A percentile compares a stretch with the other conserved stretches of the same genome.
Evolutionary conservation across 345 rosid species (phyloP).

Genomic region (Xanthoceras sorbifolium): DNA sequence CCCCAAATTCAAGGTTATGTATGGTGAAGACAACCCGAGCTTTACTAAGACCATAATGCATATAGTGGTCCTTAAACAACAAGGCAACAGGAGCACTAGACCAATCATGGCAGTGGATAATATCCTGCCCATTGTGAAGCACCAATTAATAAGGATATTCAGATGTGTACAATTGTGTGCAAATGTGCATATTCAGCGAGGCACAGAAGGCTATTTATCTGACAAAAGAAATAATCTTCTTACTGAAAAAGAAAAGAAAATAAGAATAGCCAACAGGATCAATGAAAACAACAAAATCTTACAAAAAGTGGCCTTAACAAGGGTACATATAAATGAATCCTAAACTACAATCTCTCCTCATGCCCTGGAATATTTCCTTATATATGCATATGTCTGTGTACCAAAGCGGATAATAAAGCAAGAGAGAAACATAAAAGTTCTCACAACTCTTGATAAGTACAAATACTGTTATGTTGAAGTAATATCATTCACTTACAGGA

Average conservation of each 20-base stretch:
- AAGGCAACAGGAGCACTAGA: constrained; percentile 89
- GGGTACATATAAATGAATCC: background rate
- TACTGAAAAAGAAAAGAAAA: background rate
- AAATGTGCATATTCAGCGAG: background rate
- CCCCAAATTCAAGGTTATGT: constrained; percentile 93
- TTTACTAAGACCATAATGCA: constrained; percentile 76
- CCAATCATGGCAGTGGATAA: constrained; percentile 98
- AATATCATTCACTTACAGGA: constrained; percentile 56
- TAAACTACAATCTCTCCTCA: background rate
- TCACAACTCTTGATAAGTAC: background rate
- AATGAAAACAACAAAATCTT: background rate
- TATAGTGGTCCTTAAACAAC: constrained; percentile 81
- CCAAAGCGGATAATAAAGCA: background rate
- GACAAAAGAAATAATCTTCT: background rate
- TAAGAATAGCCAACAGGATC: background rate
- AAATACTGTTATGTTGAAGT: background rate
- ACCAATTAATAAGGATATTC: background rate
- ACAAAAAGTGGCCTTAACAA: background rate
- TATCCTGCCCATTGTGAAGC: constrained; percentile 60
- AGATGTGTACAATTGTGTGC: background rate
- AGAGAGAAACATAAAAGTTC: background rate
- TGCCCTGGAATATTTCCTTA: background rate
- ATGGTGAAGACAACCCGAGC: constrained; percentile 86
- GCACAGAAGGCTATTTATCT: background rate
- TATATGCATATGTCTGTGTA: constrained; percentile 2